Percentiles rank a stretch among this genome's conserved stretches.
Evolutionary conservation across 257 asterid species (phyloP).

Genomic region (Ocimum tenuiflorum): DNA sequence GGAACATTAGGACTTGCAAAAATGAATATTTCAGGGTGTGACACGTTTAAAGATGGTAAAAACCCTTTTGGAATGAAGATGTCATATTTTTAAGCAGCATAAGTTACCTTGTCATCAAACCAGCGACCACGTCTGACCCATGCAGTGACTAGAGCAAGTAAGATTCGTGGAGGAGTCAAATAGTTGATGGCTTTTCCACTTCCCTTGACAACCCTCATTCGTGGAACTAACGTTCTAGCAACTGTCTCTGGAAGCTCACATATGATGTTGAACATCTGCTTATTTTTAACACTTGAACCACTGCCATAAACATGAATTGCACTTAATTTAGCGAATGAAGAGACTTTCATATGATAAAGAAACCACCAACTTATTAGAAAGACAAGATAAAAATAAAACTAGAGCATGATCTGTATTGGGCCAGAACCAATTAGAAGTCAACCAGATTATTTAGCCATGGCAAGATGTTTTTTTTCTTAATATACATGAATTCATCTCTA

Average conservation of each 20-base stretch:
- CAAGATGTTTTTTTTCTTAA: not conserved
- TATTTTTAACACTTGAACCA: constrained; percentile 82
- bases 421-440: not conserved
- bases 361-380: not conserved
- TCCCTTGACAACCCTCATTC: constrained; percentile 98
- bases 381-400: not conserved
- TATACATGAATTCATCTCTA: not conserved
- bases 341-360: not conserved
- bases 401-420: not conserved
- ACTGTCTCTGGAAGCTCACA: constrained; percentile 99
- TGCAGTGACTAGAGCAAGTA: constrained; percentile 88
- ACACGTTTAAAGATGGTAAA: too few relatives aligned
- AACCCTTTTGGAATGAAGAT: not conserved
- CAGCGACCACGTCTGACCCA: constrained; percentile 96
- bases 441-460: not conserved
- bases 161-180: constrained; percentile 93
- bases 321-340: constrained; percentile 6
- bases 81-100: not conserved
- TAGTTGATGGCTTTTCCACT: constrained; percentile 89
- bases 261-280: constrained; percentile 92
- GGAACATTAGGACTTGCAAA: not conserved
- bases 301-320: constrained; percentile 35
- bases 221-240: constrained; percentile 86
- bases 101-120: constrained; percentile 85
- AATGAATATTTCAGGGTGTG: not conserved